Percentiles rank a stretch among this genome's conserved stretches.
These are phyloP conservation scores for Xanthoparmelia taractica DNA, from an alignment of 495 filamentous ascomycete genomes.

Conservation along the genomic window DNA sequence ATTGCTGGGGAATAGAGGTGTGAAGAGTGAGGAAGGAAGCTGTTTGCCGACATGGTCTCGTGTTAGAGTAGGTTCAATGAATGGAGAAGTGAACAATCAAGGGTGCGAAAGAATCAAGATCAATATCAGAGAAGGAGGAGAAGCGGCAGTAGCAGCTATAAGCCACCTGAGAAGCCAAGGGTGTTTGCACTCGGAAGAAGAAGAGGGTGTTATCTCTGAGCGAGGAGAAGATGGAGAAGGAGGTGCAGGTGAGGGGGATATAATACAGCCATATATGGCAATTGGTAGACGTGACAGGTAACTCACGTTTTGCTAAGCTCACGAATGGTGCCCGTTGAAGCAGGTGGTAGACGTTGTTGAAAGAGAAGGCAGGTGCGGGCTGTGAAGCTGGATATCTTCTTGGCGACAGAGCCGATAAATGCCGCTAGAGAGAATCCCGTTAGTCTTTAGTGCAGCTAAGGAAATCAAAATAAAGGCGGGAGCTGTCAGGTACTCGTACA, in stretches of 20 bases:
- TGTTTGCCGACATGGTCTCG: slow-evolving; percentile 27
- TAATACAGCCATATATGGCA: slow-evolving; percentile 23
- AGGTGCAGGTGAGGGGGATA: slow-evolving; percentile 25
- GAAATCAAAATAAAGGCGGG: neutral
- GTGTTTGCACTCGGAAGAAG: slow-evolving; percentile 11
- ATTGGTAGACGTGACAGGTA: slow-evolving; percentile 23
- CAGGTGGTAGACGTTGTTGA: slow-evolving; percentile 16
- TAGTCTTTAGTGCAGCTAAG: neutral
- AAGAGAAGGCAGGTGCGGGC: slow-evolving; percentile 10
- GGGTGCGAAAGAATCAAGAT: slow-evolving; percentile 28
- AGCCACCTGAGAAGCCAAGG: slow-evolving; percentile 19
- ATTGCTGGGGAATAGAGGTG: slow-evolving; percentile 25
- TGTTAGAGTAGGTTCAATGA: slow-evolving; percentile 26
- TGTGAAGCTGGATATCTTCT: slow-evolving; percentile 12
- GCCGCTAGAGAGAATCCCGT: neutral
- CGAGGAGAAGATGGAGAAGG: slow-evolving; percentile 13
- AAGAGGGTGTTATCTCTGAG: slow-evolving; percentile 14
- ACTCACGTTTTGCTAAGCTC: slow-evolving; percentile 26
- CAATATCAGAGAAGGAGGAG: slow-evolving; percentile 25
- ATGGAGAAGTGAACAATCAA: slow-evolving; percentile 19
- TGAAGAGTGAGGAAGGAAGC: slow-evolving; percentile 20
- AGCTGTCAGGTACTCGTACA: neutral
- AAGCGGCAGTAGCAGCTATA: slow-evolving; percentile 19
- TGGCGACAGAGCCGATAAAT: slow-evolving; percentile 9
- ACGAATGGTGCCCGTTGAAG: slow-evolving; percentile 3